Base-by-base conservation (phyloP, 2,329 filamentous ascomycete species). In the Trichophaea hybrida region DNA sequence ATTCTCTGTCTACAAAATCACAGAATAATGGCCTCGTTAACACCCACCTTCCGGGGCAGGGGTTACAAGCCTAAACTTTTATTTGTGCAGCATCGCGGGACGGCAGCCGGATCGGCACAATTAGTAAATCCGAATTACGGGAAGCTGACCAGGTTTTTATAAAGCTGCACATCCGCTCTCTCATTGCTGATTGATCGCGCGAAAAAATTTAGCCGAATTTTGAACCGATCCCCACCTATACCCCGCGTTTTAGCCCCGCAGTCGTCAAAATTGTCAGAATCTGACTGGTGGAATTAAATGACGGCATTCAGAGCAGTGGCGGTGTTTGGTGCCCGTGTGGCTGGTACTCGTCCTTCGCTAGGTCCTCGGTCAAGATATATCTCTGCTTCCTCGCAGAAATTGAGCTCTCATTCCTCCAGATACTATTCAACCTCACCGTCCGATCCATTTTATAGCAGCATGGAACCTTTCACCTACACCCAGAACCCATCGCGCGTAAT, bases 401-500 rank as follows among this genome's bases (percentile, higher is more conserved):
- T 53, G 50, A 53, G 50, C 50, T 53, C 34, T 32, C 32, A 17
- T 53, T 37, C 34, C 24, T 46, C 35, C 35, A 24, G 13, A 15
- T 7, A 55, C 6, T n/a, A 24, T n/a, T 40, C 17, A 13, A 10
- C 35, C 33, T 37, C 8, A 12, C 17, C 13, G n/a, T 34, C 38
- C 43, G n/a, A 37, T 35, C 12, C 13, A 17, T 4, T 50, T 13
- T 43, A 31, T 33, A 38, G 4, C 60, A 50, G 17, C 24, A 63
- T 63, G 61, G 49, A 63, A 12, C 52, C 61, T 40, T 81, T 81
- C 68, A 77, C 77, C 66, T 81, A 81, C 70, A 78, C 75, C 59
- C 69, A 75, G 49, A 78, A 77, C 65, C 76, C 79, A 6, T 73
- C 72, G 62, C 74, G 78, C 6, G 76, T 82, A 59, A 71, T 82